Evolutionary conservation across 2,329 filamentous ascomycete genomes (phyloP).

Genomic region (Fusarium robinianum): DNA sequence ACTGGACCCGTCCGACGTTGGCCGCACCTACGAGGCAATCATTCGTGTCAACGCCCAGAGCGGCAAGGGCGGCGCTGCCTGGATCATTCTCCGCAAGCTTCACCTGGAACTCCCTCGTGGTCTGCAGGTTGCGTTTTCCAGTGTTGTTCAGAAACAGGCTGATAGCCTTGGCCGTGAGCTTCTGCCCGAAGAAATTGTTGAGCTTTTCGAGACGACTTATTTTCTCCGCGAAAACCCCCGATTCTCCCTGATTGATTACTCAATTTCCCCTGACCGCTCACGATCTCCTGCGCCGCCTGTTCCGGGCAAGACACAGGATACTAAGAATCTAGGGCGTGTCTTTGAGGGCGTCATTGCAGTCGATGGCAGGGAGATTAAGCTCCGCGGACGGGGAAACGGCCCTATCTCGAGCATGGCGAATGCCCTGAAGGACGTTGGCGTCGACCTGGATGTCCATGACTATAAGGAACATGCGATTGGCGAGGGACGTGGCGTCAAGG

Average conservation of each 20-base stretch:
- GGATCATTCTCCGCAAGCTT: constrained; percentile 88
- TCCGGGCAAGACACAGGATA: constrained; percentile 3
- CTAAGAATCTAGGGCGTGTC: too few relatives aligned
- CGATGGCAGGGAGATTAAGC: too few relatives aligned
- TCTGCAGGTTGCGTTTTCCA: constrained; percentile 88
- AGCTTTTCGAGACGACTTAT: constrained; percentile 38
- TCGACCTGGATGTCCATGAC: too few relatives aligned
- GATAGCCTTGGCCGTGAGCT: constrained; percentile 85
- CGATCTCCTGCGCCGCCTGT: background rate
- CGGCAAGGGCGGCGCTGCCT: constrained; percentile 92
- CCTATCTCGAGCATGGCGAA: too few relatives aligned
- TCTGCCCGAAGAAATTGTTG: constrained; percentile 78
- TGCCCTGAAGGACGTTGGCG: too few relatives aligned
- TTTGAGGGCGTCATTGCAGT: too few relatives aligned
- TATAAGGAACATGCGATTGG: constrained; percentile 96
- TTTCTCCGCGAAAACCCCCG: constrained; percentile 1
- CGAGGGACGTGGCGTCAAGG: constrained; percentile 76
- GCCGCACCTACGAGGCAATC: constrained; percentile 95
- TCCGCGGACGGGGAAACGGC: too few relatives aligned
- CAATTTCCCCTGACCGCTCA: constrained; percentile 5
- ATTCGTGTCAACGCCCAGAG: constrained; percentile 97
- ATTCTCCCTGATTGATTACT: constrained; percentile 2
- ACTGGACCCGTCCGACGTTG: constrained; percentile 90
- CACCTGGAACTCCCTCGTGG: constrained; percentile 91
- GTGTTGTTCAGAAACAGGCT: constrained; percentile 79